Evolutionary conservation across 2,329 filamentous ascomycete species (phyloP).

Genomic region (Exophiala bonariae): DNA sequence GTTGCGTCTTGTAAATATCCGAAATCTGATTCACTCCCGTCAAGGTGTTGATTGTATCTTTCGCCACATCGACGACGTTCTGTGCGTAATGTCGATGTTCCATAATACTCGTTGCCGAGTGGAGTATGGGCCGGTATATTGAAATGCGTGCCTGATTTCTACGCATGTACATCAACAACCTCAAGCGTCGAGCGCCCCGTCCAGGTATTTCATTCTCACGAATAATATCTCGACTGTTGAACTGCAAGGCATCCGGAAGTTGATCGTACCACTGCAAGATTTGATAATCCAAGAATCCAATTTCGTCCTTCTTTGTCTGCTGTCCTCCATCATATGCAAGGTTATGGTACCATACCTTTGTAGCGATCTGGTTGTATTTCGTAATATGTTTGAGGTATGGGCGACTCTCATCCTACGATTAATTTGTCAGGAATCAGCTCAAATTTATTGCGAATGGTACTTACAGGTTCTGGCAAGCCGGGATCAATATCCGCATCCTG

Average conservation of each 20-base stretch:
- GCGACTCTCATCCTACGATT: slow-evolving; percentile 40
- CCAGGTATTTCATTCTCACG: slow-evolving; percentile 48
- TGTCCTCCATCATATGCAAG: slow-evolving; percentile 67
- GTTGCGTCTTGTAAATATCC: slow-evolving; percentile 64
- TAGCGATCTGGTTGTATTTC: slow-evolving; percentile 76
- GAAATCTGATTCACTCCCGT: slow-evolving; percentile 62
- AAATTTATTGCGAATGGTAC: slow-evolving; percentile 15
- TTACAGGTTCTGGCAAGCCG: slow-evolving; percentile 74
- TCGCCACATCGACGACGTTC: slow-evolving; percentile 64
- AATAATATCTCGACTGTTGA: slow-evolving; percentile 52
- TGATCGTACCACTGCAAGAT: slow-evolving; percentile 83
- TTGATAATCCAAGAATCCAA: slow-evolving; percentile 78
- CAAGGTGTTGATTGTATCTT: slow-evolving; percentile 63
- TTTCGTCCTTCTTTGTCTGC: slow-evolving; percentile 70
- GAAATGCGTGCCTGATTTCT: slow-evolving; percentile 89
- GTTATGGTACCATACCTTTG: slow-evolving; percentile 83
- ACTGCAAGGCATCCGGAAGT: slow-evolving; percentile 64
- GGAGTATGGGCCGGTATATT: slow-evolving; percentile 83
- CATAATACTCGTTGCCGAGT: slow-evolving; percentile 80
- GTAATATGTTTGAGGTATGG: slow-evolving; percentile 85
- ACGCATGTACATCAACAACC: slow-evolving; percentile 80
- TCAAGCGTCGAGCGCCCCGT: slow-evolving; percentile 66
- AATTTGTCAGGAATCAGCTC: slow-evolving; percentile 17
- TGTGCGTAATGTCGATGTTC: slow-evolving; percentile 72
- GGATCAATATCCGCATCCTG: slow-evolving; percentile 85